Evolutionary conservation across 805 yeast genomes (phyloP), one percentile per base, ranked within the genome.

Genomic region (Wickerhamomyces ciferrii): DNA sequence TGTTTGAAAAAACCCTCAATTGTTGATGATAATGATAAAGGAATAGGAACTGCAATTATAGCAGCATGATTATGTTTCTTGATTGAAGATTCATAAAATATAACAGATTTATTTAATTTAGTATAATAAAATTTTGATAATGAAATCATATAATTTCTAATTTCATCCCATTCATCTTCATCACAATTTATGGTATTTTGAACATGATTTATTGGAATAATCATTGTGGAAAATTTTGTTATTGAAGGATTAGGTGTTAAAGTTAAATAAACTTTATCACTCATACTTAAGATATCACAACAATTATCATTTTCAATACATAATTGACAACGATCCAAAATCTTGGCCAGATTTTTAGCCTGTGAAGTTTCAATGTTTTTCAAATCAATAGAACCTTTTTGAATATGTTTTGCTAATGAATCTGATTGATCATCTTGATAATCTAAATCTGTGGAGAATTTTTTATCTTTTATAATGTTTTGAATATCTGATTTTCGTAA

Each of bases 1-100:
- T 70, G 69, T 32, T 61, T 63, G 56, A 76, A 75, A 44, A 66
- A 70, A 2, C 76, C 75, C 14, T 63, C 63, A 3, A 75, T 64
- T 1, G 62, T 49, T 0, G 49, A 43, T 2, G 49, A 32, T 20
- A 67, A 44, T 3, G 62, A 51, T 29, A 54, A 42, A 3, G 78
- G 72, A 1, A 76, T 48, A 0, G 81, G 79, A 2, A 76, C 61
- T 1, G 75, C 76, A 38, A 60, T 58, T 11, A 76, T 71, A 3
- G 63, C 54, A 17, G 75, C 71, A 52, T 76, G 81, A 5, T 55
- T 51, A 13, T 53, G 45, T 8, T 53, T 50, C 14, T 55, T 45
- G 3, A 66, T 59, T 1, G 76, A 70, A 27, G 62, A 66, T 53
- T 76, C 81, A 53, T 74, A 75, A 48, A 76, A 76, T 9, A 76